Percentiles rank a stretch among this genome's conserved stretches.
phyloP scores from a whole-genome alignment of 352 stramenopile genomes.

The Peronospora destructor region DNA sequence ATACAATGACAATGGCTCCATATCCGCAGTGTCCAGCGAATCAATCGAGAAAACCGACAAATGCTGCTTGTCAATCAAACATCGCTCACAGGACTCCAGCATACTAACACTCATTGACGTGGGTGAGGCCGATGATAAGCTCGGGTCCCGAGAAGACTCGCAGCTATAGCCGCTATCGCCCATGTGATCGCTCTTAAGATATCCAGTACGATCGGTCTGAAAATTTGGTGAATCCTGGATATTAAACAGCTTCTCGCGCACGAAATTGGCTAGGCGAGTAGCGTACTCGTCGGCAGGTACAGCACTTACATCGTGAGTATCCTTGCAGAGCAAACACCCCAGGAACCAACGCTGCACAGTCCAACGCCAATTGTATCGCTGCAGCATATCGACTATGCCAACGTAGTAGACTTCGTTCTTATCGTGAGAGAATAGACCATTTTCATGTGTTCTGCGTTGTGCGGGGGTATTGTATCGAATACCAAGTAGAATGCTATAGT shows the following conservation, averaged over 20 bases:
- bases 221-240: slow-evolving; percentile 34
- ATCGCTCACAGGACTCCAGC: slow-evolving; percentile 12
- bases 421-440: slow-evolving; percentile 45
- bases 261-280: slow-evolving; percentile 62
- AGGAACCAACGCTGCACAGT: slow-evolving; percentile 74
- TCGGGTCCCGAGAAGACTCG: slow-evolving; percentile 16
- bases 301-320: slow-evolving; percentile 75
- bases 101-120: slow-evolving; percentile 16
- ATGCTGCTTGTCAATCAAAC: slow-evolving; percentile 35
- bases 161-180: slow-evolving; percentile 19
- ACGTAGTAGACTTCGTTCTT: slow-evolving; percentile 66
- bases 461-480: slow-evolving; percentile 42
- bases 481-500: slow-evolving; percentile 78
- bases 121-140: slow-evolving; percentile 13
- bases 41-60: slow-evolving; percentile 40
- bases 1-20: slow-evolving; percentile 35
- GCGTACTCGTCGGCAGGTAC: slow-evolving; percentile 68
- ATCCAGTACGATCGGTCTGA: slow-evolving; percentile 5
- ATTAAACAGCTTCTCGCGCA: slow-evolving; percentile 63
- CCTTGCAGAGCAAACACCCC: slow-evolving; percentile 66
- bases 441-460: slow-evolving; percentile 23
- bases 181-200: slow-evolving; percentile 1
- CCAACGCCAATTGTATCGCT: slow-evolving; percentile 84
- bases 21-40: slow-evolving; percentile 30
- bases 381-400: slow-evolving; percentile 77